phyloP scores from a whole-genome alignment of 1,284 basidiomycete genomes.

The Boletus semigastroideus region DNA sequence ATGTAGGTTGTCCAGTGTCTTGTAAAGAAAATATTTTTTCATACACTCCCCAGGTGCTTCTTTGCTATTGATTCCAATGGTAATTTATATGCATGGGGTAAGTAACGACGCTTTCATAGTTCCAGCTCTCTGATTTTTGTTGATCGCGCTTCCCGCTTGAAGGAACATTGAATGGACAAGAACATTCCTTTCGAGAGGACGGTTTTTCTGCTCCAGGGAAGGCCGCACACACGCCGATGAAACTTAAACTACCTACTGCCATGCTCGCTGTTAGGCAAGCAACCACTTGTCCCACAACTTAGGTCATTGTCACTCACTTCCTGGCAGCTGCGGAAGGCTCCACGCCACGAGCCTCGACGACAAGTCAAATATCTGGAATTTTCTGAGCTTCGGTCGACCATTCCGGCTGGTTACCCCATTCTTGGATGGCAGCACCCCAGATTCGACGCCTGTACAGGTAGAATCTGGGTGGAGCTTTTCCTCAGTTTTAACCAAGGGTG shows the following conservation, averaged over 20 bases:
- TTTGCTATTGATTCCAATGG: conserved; percentile 77
- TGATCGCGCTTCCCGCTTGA: conserved; percentile 27
- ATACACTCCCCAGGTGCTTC: conserved; percentile 60
- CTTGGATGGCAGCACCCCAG: conserved; percentile 43
- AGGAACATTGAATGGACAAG: conserved; percentile 64
- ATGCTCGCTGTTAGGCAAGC: conserved; percentile 63
- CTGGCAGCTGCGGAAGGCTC: conserved; percentile 65
- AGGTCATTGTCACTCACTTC: conserved; percentile 15
- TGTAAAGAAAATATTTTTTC: conserved; percentile 5
- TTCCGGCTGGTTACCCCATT: conserved; percentile 56
- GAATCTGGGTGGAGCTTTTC: conserved; percentile 83
- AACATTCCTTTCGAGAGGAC: conserved; percentile 43
- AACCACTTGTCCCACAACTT: background rate
- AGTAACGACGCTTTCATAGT: conserved; percentile 13
- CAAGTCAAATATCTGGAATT: conserved; percentile 63
- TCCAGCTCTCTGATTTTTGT: background rate
- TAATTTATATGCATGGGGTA: conserved; percentile 82
- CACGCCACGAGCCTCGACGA: conserved; percentile 69
- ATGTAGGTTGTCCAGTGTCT: conserved; percentile 51
- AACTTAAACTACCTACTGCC: conserved; percentile 53
- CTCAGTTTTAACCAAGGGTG: conserved; percentile 64
- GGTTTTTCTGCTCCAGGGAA: conserved; percentile 59
- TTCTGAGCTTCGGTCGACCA: conserved; percentile 72
- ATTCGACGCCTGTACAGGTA: conserved; percentile 61
- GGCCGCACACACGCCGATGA: conserved; percentile 50